Evolutionary conservation across 116 monocot genomes (phyloP).

Genomic region (Thalassia testudinum): DNA sequence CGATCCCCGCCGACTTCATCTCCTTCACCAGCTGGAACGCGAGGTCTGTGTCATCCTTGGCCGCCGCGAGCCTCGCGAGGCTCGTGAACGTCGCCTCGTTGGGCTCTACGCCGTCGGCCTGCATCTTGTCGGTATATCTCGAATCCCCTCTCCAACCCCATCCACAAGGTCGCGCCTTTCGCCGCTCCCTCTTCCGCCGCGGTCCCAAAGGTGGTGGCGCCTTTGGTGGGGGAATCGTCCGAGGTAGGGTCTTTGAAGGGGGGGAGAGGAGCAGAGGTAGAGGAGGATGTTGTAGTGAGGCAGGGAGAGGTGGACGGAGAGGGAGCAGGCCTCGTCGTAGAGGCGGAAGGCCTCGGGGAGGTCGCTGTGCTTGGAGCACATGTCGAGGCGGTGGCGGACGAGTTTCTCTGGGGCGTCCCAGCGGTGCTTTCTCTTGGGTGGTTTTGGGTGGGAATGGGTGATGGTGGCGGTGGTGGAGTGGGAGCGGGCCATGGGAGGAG

Average conservation of each 20-base stretch:
- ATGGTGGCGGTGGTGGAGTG: constrained; percentile 6
- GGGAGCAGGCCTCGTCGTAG: constrained; percentile 26
- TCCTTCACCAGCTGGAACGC: constrained; percentile 70
- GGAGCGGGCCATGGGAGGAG: not conserved
- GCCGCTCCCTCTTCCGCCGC: not conserved
- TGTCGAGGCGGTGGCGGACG: constrained; percentile 48
- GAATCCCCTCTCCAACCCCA: constrained; percentile 45
- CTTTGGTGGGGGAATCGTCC: not conserved
- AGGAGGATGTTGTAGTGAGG: constrained; percentile 77
- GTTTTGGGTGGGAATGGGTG: constrained; percentile 5
- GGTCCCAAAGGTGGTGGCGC: constrained; percentile 1
- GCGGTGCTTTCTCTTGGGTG: too few species aligned
- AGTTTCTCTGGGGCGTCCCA: constrained; percentile 33
- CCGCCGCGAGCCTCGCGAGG: constrained; percentile 43
- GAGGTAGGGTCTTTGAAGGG: not conserved
- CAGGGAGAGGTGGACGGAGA: constrained; percentile 28
- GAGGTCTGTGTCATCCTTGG: constrained; percentile 8
- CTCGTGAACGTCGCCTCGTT: constrained; percentile 63
- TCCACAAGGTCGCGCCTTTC: constrained; percentile 29
- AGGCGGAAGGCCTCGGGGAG: constrained; percentile 46
- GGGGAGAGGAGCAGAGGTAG: constrained; percentile 38
- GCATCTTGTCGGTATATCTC: constrained; percentile 70
- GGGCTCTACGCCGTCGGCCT: constrained; percentile 24
- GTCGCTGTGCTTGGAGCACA: constrained; percentile 45
- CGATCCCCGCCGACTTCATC: constrained; percentile 36